phyloP scores from a whole-genome alignment of 345 rosid genomes.

The Melastoma malabathricum region DNA sequence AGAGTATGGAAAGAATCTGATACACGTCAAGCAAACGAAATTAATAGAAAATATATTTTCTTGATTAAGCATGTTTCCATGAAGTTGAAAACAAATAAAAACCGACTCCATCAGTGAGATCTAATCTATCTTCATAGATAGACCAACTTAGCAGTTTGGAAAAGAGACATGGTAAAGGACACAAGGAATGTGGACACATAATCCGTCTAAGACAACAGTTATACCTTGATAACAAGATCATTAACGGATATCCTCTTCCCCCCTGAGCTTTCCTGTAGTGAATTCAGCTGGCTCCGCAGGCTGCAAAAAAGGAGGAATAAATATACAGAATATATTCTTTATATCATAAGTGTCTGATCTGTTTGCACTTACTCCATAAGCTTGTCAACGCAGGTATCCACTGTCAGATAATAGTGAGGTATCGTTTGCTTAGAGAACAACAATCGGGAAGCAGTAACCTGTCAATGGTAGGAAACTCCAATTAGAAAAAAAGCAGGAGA shows the following conservation, averaged over 20 bases:
- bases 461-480: conserved; percentile 9
- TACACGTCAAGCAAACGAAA: no score
- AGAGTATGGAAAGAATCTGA: not conserved
- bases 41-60: no score
- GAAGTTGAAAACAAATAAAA: no score
- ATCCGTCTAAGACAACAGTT: not conserved
- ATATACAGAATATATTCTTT: not conserved
- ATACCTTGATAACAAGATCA: conserved; percentile 97
- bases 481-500: no score
- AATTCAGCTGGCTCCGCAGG: conserved; percentile 64
- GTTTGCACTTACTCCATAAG: conserved; percentile 56
- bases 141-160: no score
- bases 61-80: no score
- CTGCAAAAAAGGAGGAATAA: conserved; percentile 27
- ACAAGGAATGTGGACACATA: no score
- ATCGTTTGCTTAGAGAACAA: conserved; percentile 89
- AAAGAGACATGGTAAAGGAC: no score
- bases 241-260: conserved; percentile 86
- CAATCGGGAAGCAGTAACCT: conserved; percentile 91
- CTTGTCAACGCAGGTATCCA: conserved; percentile 88
- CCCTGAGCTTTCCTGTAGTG: conserved; percentile 80
- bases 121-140: no score
- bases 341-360: conserved; percentile 2
- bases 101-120: no score
- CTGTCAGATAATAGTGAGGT: conserved; percentile 92